phyloP scores from a whole-genome alignment of 495 filamentous ascomycete species.

The Cladorrhinum samala region DNA sequence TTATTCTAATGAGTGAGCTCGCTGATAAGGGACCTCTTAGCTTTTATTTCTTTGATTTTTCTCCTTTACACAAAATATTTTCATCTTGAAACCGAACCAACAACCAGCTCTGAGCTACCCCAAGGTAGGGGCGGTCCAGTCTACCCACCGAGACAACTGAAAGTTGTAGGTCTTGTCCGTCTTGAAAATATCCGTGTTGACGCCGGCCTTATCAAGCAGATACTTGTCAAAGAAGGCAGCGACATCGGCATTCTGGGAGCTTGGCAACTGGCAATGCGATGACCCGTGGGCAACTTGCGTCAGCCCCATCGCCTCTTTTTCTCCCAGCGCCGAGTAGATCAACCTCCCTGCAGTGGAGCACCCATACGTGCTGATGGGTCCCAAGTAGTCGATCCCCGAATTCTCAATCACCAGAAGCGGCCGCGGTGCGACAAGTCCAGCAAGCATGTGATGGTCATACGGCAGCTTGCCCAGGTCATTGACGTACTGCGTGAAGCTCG shows the following conservation, averaged over 20 bases:
- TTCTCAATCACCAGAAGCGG: slow-evolving; percentile 40
- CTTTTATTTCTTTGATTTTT: no score
- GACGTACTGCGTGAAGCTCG: not conserved
- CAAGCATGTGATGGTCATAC: slow-evolving; percentile 33
- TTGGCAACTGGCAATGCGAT: slow-evolving; percentile 35
- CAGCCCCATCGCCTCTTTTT: slow-evolving; percentile 23
- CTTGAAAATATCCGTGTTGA: not conserved
- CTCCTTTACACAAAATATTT: no score
- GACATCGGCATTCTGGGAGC: not conserved
- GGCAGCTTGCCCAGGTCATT: not conserved
- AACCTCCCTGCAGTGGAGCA: slow-evolving; percentile 31
- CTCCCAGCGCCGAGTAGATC: slow-evolving; percentile 22
- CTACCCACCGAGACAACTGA: not conserved
- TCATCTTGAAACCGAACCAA: no score
- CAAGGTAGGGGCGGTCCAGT: not conserved
- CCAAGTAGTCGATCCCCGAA: slow-evolving; percentile 38
- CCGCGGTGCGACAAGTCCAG: slow-evolving; percentile 35
- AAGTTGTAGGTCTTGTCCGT: not conserved
- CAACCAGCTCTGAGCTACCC: no score
- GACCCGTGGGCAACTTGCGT: slow-evolving; percentile 28
- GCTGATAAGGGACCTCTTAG: no score
- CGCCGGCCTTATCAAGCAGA: not conserved
- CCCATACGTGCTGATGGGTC: slow-evolving; percentile 34
- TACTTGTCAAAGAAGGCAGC: not conserved
- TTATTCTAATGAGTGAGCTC: no score